Evolutionary conservation across 179 eudicot genomes (phyloP).

Genomic region (Kewa caespitosa): DNA sequence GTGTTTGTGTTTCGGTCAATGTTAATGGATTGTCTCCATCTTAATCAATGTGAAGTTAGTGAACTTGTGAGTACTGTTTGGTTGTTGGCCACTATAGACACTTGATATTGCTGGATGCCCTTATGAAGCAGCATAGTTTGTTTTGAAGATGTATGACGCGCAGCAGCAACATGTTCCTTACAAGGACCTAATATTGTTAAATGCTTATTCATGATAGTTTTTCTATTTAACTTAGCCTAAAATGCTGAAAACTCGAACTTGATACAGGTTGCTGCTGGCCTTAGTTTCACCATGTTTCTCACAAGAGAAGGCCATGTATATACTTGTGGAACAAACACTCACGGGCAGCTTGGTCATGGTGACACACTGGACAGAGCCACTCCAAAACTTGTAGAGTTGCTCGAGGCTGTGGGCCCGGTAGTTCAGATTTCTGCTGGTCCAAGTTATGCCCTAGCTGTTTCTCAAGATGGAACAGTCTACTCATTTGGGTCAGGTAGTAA

Average conservation of each 20-base stretch:
- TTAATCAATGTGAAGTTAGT: no score
- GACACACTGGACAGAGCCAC: constrained; percentile 68
- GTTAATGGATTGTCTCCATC: no score
- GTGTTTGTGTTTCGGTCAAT: no score
- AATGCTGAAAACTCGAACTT: constrained; percentile 24
- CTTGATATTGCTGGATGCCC: no score
- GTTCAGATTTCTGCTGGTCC: constrained; percentile 90
- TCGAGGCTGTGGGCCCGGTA: constrained; percentile 51
- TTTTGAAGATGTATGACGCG: no score
- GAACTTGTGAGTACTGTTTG: no score
- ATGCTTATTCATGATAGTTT: neutral
- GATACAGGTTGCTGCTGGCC: constrained; percentile 87
- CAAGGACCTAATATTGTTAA: no score
- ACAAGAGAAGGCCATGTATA: constrained; percentile 72
- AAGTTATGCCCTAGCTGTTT: constrained; percentile 70
- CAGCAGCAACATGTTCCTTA: no score
- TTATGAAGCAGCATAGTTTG: no score
- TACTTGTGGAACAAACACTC: constrained; percentile 77
- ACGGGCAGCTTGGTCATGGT: constrained; percentile 96
- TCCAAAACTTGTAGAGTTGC: constrained; percentile 58
- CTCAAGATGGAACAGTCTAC: constrained; percentile 62
- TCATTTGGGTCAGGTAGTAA: constrained; percentile 88
- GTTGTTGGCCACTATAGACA: no score
- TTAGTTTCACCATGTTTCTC: constrained; percentile 84
- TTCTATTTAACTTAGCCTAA: neutral